A percentile compares a stretch with the other conserved stretches of the same genome.
Evolutionary conservation across 2,329 filamentous ascomycete species (phyloP).

Genomic region (Botryotinia narcissicola): DNA sequence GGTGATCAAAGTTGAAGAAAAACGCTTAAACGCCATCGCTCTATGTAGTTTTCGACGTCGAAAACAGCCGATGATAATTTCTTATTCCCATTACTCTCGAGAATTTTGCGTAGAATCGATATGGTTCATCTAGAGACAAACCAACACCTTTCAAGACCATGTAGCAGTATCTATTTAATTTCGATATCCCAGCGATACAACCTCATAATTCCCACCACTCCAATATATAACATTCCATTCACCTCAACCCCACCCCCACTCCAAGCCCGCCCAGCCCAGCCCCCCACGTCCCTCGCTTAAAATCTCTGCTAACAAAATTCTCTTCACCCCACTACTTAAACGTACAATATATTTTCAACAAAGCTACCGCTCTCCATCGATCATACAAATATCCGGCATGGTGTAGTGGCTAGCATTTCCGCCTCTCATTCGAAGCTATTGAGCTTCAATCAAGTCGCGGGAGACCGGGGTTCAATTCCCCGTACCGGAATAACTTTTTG

Average conservation of each 20-base stretch:
- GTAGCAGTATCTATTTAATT: neutral
- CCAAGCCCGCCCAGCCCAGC: neutral
- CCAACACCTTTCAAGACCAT: too few relatives aligned
- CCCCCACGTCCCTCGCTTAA: neutral
- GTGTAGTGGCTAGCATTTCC: conserved; percentile 10
- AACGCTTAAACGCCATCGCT: neutral
- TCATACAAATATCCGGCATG: neutral
- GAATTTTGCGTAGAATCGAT: neutral
- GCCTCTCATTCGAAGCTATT: neutral
- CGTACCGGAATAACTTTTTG: neutral
- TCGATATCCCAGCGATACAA: neutral
- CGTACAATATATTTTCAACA: neutral
- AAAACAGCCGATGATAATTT: neutral
- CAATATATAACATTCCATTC: neutral
- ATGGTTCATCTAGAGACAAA: too few relatives aligned
- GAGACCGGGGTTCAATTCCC: conserved; percentile 8
- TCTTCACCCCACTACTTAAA: neutral
- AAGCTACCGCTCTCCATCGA: rapidly evolving
- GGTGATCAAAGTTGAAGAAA: neutral
- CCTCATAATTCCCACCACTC: neutral
- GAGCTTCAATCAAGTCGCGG: neutral
- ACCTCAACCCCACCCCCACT: neutral
- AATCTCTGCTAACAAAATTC: neutral
- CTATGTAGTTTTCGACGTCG: neutral
- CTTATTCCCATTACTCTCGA: too few relatives aligned